Percentiles rank a stretch among this genome's conserved stretches.
phyloP scores from a whole-genome alignment of 2,329 filamentous ascomycete genomes.

The Pseudocercospora fijiensis region DNA sequence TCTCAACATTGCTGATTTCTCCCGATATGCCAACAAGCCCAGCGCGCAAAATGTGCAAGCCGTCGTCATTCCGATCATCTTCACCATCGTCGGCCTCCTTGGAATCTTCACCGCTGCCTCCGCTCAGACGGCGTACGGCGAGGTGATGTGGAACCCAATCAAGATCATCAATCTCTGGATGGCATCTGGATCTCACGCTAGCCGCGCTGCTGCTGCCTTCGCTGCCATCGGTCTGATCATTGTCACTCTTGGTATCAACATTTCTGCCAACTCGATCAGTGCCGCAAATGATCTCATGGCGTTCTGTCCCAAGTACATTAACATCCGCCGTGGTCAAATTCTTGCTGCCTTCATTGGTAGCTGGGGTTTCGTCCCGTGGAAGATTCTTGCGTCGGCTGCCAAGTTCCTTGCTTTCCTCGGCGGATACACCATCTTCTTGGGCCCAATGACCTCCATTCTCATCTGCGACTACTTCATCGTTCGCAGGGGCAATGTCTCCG shows the following conservation, averaged over 20 bases:
- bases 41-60: slow-evolving; percentile 37
- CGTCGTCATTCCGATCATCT: slow-evolving; percentile 49
- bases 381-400: slow-evolving; percentile 38
- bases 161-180: slow-evolving; percentile 40
- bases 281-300: slow-evolving; percentile 56
- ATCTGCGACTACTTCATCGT: slow-evolving; percentile 60
- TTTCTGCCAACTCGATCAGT: slow-evolving; percentile 54
- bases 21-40: slow-evolving; percentile 36
- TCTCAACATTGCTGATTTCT: slow-evolving; percentile 39
- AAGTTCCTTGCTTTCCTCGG: slow-evolving; percentile 53
- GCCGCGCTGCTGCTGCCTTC: slow-evolving; percentile 33
- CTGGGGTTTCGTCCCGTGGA: slow-evolving; percentile 44
- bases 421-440: slow-evolving; percentile 65
- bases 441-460: slow-evolving; percentile 62
- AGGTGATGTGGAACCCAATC: slow-evolving; percentile 40
- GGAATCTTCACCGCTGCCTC: slow-evolving; percentile 55
- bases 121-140: slow-evolving; percentile 52
- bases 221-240: slow-evolving; percentile 50
- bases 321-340: slow-evolving; percentile 41
- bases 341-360: slow-evolving; percentile 40
- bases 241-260: slow-evolving; percentile 53
- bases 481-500: slow-evolving; percentile 50
- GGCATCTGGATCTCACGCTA: slow-evolving; percentile 24
- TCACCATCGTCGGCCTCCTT: slow-evolving; percentile 51
- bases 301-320: slow-evolving; percentile 54